These are phyloP conservation scores for Geotrichum reessii DNA, from an alignment of 1,139 yeast genomes.

Conservation along the genomic window DNA sequence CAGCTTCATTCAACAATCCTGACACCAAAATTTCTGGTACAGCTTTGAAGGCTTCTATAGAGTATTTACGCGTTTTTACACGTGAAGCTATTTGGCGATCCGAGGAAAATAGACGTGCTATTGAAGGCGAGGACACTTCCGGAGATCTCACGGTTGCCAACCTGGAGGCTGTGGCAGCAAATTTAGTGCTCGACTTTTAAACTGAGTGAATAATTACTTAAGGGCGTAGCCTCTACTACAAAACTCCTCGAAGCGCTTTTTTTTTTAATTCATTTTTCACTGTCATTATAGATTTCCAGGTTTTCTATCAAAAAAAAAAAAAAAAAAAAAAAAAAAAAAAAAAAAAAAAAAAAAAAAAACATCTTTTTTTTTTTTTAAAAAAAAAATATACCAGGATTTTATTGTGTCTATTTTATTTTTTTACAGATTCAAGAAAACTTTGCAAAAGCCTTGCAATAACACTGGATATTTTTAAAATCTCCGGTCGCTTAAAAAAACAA, in stretches of 20 bases:
- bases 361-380: neutral
- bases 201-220: neutral
- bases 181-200: constrained; percentile 11
- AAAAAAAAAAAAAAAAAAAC: too few relatives aligned
- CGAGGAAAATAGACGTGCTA: constrained; percentile 20
- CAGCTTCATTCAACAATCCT: constrained; percentile 25
- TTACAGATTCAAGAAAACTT: too few relatives aligned
- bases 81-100: constrained; percentile 34
- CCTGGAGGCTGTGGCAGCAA: constrained; percentile 8
- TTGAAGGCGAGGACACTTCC: constrained; percentile 21
- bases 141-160: constrained; percentile 2
- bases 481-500: too few relatives aligned
- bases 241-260: neutral
- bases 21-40: constrained; percentile 28
- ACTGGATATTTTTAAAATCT: too few relatives aligned
- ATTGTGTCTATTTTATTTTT: too few relatives aligned
- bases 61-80: constrained; percentile 32
- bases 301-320: too few relatives aligned
- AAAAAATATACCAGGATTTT: neutral
- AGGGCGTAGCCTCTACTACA: neutral
- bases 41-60: constrained; percentile 29
- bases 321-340: too few relatives aligned
- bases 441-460: too few relatives aligned
- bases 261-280: neutral
- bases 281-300: neutral